Evolutionary conservation across 129 eudicot species (phyloP).

Genomic region (Daucus carota): DH1_v3.0 NC_030389.2:34822501-34823000

Average conservation of each 20-base stretch:
- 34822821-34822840: constrained; percentile 52
- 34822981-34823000: background rate
- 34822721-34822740: constrained; percentile 60
- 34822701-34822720: background rate
- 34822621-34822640: background rate
- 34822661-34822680: background rate
- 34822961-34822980: background rate
- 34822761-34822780: constrained; percentile 47
- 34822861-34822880: constrained; percentile 62
- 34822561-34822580: background rate
- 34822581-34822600: background rate
- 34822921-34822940: background rate
- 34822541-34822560: no score
- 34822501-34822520: background rate
- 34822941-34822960: background rate
- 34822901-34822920: constrained; percentile 55
- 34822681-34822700: background rate
- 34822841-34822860: constrained; percentile 36
- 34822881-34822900: constrained; percentile 57
- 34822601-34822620: background rate
- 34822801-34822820: constrained; percentile 34
- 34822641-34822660: background rate
- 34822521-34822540: no score
- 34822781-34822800: constrained; percentile 47
- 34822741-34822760: constrained; percentile 64